A percentile compares a stretch with the other conserved stretches of the same genome.
These are phyloP conservation scores for Lunularia cruciata DNA, from an alignment of 225 moss, liverwort and hornwort species.

Conservation along the genomic window DNA sequence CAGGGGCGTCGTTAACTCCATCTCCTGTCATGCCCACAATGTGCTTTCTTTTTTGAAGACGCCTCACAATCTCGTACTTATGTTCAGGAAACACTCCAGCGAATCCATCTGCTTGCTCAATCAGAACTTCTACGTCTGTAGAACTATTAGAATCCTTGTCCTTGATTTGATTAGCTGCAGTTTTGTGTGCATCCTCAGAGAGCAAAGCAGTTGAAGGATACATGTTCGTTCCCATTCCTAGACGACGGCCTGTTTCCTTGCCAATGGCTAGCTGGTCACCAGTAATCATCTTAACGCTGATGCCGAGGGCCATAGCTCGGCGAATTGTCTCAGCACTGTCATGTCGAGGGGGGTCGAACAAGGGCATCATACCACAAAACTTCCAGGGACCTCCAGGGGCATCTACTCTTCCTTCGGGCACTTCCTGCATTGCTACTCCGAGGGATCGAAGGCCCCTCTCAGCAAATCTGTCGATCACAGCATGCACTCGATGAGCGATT, in stretches of 20 bases:
- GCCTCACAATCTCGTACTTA: slow-evolving; percentile 34
- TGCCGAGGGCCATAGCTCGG: neutral
- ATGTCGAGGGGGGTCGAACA: slow-evolving; percentile 23
- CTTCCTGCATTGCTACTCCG: slow-evolving; percentile 13
- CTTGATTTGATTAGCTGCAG: neutral
- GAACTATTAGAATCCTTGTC: slow-evolving; percentile 1
- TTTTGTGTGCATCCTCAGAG: neutral
- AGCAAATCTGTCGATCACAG: slow-evolving; percentile 11
- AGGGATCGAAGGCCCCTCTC: slow-evolving; percentile 11
- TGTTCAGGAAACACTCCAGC: slow-evolving; percentile 35
- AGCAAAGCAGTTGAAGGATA: neutral
- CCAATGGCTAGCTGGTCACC: slow-evolving; percentile 19
- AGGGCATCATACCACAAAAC: slow-evolving; percentile 21
- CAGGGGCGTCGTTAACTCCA: slow-evolving; percentile 33
- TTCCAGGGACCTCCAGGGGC: neutral
- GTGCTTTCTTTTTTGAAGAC: slow-evolving; percentile 18
- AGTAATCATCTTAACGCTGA: slow-evolving; percentile 19
- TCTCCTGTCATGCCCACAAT: slow-evolving; percentile 30
- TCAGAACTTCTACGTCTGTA: slow-evolving; percentile 21
- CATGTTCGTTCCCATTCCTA: slow-evolving; percentile 18
- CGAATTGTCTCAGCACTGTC: slow-evolving; percentile 22
- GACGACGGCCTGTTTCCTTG: slow-evolving; percentile 16
- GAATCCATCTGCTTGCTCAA: slow-evolving; percentile 30
- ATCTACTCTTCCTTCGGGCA: slow-evolving; percentile 9
- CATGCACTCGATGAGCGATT: slow-evolving; percentile 20